phyloP scores from a whole-genome alignment of 1,139 yeast species.

The Kodamaea sp. region DNA sequence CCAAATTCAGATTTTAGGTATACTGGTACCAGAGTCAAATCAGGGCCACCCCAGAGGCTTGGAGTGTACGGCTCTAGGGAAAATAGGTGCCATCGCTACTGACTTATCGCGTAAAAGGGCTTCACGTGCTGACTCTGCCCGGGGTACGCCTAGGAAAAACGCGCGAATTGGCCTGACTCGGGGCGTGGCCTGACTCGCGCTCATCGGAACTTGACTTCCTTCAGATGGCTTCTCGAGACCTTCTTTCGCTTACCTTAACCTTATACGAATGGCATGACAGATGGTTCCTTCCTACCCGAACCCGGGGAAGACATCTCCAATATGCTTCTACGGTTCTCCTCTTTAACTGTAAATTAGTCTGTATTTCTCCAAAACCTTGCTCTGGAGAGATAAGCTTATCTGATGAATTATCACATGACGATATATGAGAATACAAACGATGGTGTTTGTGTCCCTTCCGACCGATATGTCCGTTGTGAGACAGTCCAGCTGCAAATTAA shows the following conservation, averaged over 20 bases:
- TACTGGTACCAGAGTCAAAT: not conserved
- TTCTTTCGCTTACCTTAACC: too few species aligned
- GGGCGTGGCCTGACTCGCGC: not conserved
- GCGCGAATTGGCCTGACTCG: not conserved
- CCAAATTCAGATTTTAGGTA: not conserved
- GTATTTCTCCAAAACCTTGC: too few species aligned
- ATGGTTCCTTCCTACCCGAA: not conserved
- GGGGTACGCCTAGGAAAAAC: too few species aligned
- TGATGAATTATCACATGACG: not conserved
- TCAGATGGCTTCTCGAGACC: too few species aligned
- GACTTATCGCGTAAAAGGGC: not conserved
- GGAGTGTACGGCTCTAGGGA: not conserved
- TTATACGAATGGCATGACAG: not conserved
- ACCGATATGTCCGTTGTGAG: conserved; percentile 1
- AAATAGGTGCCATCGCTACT: not conserved
- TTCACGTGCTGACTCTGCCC: not conserved
- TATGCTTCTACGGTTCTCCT: not conserved
- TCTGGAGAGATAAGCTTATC: conserved; percentile 1
- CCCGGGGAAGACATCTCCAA: not conserved
- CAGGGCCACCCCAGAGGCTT: too few species aligned
- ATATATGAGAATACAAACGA: too few species aligned
- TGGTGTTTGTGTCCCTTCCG: not conserved
- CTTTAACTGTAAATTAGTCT: not conserved
- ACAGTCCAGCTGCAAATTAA: too few species aligned
- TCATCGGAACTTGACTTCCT: not conserved